These are phyloP conservation scores for Pyricularia sp. DNA, from an alignment of 2,329 filamentous ascomycete species.

Conservation along the genomic window DNA sequence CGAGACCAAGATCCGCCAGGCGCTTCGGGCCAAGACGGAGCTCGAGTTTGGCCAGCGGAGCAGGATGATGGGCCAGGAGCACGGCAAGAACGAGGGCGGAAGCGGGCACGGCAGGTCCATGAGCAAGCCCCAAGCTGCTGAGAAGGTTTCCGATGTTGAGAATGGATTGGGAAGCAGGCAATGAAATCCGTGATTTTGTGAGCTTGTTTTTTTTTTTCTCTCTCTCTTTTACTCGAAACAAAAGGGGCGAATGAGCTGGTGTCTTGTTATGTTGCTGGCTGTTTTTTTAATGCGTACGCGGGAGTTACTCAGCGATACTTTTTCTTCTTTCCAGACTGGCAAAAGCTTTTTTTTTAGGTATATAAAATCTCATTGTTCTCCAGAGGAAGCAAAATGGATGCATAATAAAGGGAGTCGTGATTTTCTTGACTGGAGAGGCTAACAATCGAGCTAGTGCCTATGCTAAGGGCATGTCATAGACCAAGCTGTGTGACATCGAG, in stretches of 20 bases:
- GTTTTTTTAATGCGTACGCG: background rate
- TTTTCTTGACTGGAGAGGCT: background rate
- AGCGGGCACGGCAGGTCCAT: background rate
- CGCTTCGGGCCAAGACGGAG: conserved; percentile 22
- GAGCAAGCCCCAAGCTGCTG: background rate
- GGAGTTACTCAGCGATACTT: background rate
- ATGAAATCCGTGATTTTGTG: background rate
- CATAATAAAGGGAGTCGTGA: background rate
- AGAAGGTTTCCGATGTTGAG: background rate
- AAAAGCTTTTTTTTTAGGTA: background rate
- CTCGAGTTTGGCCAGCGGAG: conserved; percentile 17
- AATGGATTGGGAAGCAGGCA: background rate
- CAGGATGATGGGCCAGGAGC: conserved; percentile 10
- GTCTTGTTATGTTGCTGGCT: background rate
- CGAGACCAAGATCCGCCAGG: conserved; percentile 31
- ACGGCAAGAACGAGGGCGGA: conserved; percentile 4
- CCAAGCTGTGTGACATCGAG: too few species aligned
- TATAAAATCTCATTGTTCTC: background rate
- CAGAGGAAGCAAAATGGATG: background rate
- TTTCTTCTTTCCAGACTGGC: background rate
- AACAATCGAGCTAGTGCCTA: too few species aligned
- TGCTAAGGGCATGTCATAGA: too few species aligned
- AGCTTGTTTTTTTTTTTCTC: background rate
- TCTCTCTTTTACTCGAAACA: background rate
- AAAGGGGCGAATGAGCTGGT: background rate